A percentile compares a stretch with the other conserved stretches of the same genome.
Conservation (phyloP, 306 rosid species). For the Vicia villosa region DNA sequence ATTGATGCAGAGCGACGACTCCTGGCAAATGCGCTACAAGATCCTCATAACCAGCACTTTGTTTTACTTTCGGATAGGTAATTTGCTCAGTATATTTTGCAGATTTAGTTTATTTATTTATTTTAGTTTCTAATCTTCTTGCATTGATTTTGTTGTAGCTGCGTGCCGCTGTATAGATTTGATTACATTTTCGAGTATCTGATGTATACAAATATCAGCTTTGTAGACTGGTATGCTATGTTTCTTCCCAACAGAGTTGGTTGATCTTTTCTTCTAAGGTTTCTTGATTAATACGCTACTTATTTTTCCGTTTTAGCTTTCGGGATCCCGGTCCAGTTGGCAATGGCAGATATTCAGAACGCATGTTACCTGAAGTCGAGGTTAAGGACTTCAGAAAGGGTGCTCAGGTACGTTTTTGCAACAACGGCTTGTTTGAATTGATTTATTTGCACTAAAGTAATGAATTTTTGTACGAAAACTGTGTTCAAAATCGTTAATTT, state of each 20-base stretch:
- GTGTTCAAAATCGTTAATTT: neutral
- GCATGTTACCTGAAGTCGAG: slow-evolving; percentile 93
- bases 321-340: slow-evolving; percentile 98
- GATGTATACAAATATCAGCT: slow-evolving; percentile 88
- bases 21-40: slow-evolving; percentile 77
- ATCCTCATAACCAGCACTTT: slow-evolving; percentile 86
- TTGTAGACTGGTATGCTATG: slow-evolving; percentile 78
- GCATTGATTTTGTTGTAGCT: slow-evolving; percentile 72
- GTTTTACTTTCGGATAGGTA: slow-evolving; percentile 97
- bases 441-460: neutral
- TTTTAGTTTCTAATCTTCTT: slow-evolving; percentile 35
- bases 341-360: slow-evolving; percentile 89
- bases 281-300: slow-evolving; percentile 20
- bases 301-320: slow-evolving; percentile 56
- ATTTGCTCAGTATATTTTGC: neutral
- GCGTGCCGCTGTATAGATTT: slow-evolving; percentile 80
- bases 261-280: slow-evolving; percentile 28
- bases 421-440: neutral
- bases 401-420: slow-evolving; percentile 73
- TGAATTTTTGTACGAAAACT: neutral
- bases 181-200: slow-evolving; percentile 77
- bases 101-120: neutral
- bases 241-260: slow-evolving; percentile 3
- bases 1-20: slow-evolving; percentile 85
- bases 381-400: slow-evolving; percentile 95